Base-by-base conservation (phyloP, 2,329 filamentous ascomycete genomes). In the Aspergillus intermedius region DNA sequence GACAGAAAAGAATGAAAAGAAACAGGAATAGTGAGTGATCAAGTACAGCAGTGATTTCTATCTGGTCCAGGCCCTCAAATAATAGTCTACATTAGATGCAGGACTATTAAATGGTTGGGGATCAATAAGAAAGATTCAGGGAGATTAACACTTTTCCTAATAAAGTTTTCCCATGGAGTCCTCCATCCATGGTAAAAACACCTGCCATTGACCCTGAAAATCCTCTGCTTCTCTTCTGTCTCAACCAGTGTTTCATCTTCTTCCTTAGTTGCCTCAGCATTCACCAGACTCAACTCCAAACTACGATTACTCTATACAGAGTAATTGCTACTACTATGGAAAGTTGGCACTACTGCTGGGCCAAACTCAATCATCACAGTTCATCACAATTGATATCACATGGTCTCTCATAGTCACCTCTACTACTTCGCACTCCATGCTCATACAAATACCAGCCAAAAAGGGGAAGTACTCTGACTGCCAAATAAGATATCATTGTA, bases 181-280 rank as follows among this genome's bases (percentile, higher is more conserved):
- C 15, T 35, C 34, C n/a, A 35, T 35, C 25, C 25, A 12, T 30
- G 25, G 25, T 30, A 30, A 9, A 30, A 12, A 30, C 12, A 5
- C 10, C 25, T 30, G 25, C 10, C 25, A 30, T 30, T 30, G 25
- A 30, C 25, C 25, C 25, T 30, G 25, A 30, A 30, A 30, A 48
- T 45, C 43, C 43, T 49, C 34, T 40, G 19, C 44, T 45, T 17
- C n/a, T 15, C 17, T 37, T 37, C 40, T 42, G 48, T 51, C 56
- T 51, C 47, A 47, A 53, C 57, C 57, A 59, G 58, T 54, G 58
- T 60, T 59, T 60, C 56, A 37, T 37, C 34, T 37, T n/a, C n/a
- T 4, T 30, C 10, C 25, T 30, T 30, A 30, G 25, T 30, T 30
- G 25, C 25, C 25, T 30, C 25, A 30, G n/a, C 34, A 37, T 15